Conservation (phyloP, 495 filamentous ascomycete species). For the Podospora pseudocomata region DNA sequence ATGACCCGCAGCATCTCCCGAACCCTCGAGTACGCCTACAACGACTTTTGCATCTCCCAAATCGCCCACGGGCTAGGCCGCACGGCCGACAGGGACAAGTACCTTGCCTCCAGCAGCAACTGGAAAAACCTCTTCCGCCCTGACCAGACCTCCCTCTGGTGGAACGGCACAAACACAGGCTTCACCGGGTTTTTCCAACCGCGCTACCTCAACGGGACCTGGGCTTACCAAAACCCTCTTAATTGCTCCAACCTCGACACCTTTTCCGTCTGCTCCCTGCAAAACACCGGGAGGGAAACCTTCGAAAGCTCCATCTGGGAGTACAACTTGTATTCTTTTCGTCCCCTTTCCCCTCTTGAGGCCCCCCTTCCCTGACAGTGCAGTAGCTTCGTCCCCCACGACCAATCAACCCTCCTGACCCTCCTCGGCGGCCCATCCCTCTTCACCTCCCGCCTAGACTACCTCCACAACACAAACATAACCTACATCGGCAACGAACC, state of each 20-base stretch:
- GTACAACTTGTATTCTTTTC: constrained; percentile 54
- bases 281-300: constrained; percentile 60
- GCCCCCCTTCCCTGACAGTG: not conserved
- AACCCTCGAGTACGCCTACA: constrained; percentile 74
- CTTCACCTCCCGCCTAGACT: constrained; percentile 62
- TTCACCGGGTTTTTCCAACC: constrained; percentile 70
- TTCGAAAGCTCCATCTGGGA: constrained; percentile 72
- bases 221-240: constrained; percentile 66
- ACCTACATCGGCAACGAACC: constrained; percentile 73
- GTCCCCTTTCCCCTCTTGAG: not conserved
- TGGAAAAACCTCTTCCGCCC: constrained; percentile 67
- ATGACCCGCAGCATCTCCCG: constrained; percentile 68
- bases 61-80: constrained; percentile 57
- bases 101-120: constrained; percentile 56
- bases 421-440: constrained; percentile 56
- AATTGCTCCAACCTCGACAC: constrained; percentile 57
- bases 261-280: constrained; percentile 56
- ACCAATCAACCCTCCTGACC: constrained; percentile 60
- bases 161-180: constrained; percentile 56
- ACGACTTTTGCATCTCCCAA: constrained; percentile 69
- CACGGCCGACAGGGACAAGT: constrained; percentile 56
- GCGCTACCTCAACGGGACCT: constrained; percentile 61
- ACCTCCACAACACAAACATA: constrained; percentile 61
- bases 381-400: constrained; percentile 61
- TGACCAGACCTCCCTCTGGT: constrained; percentile 55